Base-by-base conservation (phyloP, 2,329 filamentous ascomycete genomes). In the Fusarium penzigii region DNA sequence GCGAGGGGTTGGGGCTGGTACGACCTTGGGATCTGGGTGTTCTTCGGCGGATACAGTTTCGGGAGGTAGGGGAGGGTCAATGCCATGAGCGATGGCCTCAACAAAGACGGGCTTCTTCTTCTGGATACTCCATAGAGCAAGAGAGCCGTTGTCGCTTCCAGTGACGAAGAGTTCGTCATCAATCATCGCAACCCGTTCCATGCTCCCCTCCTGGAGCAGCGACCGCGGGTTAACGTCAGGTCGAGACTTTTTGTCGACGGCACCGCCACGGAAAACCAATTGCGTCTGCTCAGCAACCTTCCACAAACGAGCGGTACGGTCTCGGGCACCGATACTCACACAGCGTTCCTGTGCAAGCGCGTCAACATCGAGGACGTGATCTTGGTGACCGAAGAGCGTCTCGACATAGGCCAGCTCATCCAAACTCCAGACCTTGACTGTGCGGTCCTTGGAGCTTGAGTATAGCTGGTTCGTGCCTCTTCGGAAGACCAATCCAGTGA, bases 231-330 rank as follows among this genome's bases (percentile, higher is more conserved):
- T 74, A 13, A 78, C 59, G 53, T 69, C 68, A 3, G 69, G 64
- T 3, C 66, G 65, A 34, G 68, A 67, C 62, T 82, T 84, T 63
- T 81, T 83, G 56, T 81, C 79, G 25, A 79, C 77, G 40, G 86
- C 88, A 56, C 92, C 91, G 52, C 92, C 93, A 44, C 93, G 87
- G 73, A 97, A 99, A 2, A 97, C 92, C 7, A 99, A 83, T 70
- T 99, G 94, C 2, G 89, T 90, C 75, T 99, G 93, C 65, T 99
- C 94, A 5, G 90, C 85, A 2, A 99, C 92, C 72, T 97, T 97
- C 94, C 94, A 99, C 62, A 96, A 75, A 52, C 94, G 82, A 39
- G 93, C 94, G 2, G 92, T 97, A 51, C 93, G 86, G 70, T 99
- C 94, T 59, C 94, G 82, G 6, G 91, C 88, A 49, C 94, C 94